Evolutionary conservation across 495 filamentous ascomycete species (phyloP), one percentile per base, ranked within the genome.

Genomic region (Hyaloscypha bicolor): DNA sequence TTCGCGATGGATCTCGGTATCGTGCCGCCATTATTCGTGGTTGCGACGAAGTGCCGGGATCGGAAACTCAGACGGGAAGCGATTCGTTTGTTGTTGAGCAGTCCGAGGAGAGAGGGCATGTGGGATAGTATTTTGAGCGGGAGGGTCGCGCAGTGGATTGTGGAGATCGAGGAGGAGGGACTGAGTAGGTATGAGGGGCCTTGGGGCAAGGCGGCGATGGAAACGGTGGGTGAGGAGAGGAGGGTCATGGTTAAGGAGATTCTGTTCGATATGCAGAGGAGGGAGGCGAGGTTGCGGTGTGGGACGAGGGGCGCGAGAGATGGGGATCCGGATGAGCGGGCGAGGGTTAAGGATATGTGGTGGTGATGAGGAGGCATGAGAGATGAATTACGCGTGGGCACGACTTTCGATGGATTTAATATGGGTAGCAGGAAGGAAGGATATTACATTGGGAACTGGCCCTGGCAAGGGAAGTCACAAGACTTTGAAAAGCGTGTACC

Each of bases 171-270:
- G 53, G 72, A 73, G 39, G 69, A 69, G 12, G 65, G 42, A 25
- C 31, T 73, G 60, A 39, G 6, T n/a, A n/a, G 19, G 2, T 72
- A 42, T 29, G 66, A 63, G 8, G 60, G 55, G 35, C 48, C 48
- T 31, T 66, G 32, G 39, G 57, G 42, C 6, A 25, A 16, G 5
- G 30, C 39, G 25, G 58, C 65, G 1, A 55, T 60, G 33, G 62
- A 73, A 32, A 29, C 69, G 4, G 55, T 73, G 48, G 55, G 55
- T 19, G 81, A 81, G 29, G 80, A 83, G 37, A 81, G 75, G 72
- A 79, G 83, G 9, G 80, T 85, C 57, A 85, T 85, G 82, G 81
- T 86, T 33, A 76, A 80, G 63, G 79, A 81, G 25, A 83, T 85
- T 65, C 74, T 85, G 70, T 85, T 86, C 63, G 79, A 85, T 58